Evolutionary conservation across 345 rosid species (phyloP).

Genomic region (Chamaenerion angustifolium): DNA sequence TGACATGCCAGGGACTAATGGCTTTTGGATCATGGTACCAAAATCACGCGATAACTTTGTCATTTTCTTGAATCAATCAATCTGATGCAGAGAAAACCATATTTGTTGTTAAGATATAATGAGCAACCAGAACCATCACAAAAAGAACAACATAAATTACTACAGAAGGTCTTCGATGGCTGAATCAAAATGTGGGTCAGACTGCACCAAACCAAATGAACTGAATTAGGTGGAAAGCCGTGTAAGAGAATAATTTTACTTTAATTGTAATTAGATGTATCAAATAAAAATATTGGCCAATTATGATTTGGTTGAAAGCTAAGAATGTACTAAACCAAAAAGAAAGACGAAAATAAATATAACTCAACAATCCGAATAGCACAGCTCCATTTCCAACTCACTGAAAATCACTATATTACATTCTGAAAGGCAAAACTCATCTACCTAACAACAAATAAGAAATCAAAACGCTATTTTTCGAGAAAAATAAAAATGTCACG

Average conservation of each 20-base stretch:
- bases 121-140: neutral
- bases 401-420: no score
- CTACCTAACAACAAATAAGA: neutral
- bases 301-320: no score
- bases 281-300: neutral
- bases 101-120: neutral
- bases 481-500: neutral
- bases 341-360: no score
- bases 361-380: no score
- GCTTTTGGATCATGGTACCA: conserved; percentile 45
- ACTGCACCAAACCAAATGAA: conserved; percentile 1
- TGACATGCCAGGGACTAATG: conserved; percentile 60
- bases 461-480: neutral
- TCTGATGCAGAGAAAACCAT: neutral
- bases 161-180: neutral
- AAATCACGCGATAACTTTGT: conserved; percentile 68
- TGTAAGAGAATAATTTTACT: no score
- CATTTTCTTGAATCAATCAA: conserved; percentile 18
- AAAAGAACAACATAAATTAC: conserved; percentile 2
- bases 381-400: no score
- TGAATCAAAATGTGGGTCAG: conserved; percentile 4
- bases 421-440: no score
- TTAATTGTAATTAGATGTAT: neutral
- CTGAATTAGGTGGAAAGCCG: conserved; percentile 3
- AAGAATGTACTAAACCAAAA: no score